Percentiles rank a stretch among this genome's conserved stretches.
Evolutionary conservation across 176 grass and related monocot species (phyloP).

Genomic region (Leersia perrieri): DNA sequence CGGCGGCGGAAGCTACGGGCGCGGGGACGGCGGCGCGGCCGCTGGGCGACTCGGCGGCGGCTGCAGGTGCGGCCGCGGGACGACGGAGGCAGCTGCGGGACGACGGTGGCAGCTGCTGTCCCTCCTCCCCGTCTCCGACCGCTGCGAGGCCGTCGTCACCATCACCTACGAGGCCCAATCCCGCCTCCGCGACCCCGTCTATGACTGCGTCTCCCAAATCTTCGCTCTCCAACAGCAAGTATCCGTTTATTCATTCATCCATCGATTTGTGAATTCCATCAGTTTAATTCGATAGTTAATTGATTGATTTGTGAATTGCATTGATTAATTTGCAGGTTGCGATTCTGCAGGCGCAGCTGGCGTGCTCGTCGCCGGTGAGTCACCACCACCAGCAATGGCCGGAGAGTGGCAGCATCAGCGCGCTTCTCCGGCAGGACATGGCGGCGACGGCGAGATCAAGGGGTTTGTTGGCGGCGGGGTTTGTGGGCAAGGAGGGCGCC

Average conservation of each 20-base stretch:
- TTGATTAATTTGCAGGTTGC: slow-evolving; percentile 50
- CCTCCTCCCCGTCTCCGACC: no score
- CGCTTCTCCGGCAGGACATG: slow-evolving; percentile 31
- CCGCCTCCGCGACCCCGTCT: slow-evolving; percentile 85
- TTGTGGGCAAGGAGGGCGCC: slow-evolving; percentile 60
- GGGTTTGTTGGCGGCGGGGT: slow-evolving; percentile 38
- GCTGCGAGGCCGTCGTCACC: no score
- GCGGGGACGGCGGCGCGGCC: no score
- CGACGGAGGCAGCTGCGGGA: no score
- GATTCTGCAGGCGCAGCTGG: slow-evolving; percentile 78
- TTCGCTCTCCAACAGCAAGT: slow-evolving; percentile 65
- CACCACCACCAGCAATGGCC: slow-evolving; percentile 51
- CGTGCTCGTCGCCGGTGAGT: slow-evolving; percentile 30
- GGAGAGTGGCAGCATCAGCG: slow-evolving; percentile 36
- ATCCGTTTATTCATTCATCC: no score
- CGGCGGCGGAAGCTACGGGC: no score
- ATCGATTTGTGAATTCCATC: no score
- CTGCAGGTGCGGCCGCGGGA: no score
- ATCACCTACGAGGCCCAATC: slow-evolving; percentile 15
- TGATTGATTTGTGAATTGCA: not conserved
- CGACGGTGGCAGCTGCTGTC: no score
- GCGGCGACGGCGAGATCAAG: slow-evolving; percentile 47
- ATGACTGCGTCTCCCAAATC: slow-evolving; percentile 82
- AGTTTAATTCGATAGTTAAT: no score
- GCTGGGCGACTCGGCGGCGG: no score